Percentiles rank a stretch among this genome's conserved stretches.
Evolutionary conservation across 306 rosid species (phyloP).

Genomic region (Inga oerstediana): DNA sequence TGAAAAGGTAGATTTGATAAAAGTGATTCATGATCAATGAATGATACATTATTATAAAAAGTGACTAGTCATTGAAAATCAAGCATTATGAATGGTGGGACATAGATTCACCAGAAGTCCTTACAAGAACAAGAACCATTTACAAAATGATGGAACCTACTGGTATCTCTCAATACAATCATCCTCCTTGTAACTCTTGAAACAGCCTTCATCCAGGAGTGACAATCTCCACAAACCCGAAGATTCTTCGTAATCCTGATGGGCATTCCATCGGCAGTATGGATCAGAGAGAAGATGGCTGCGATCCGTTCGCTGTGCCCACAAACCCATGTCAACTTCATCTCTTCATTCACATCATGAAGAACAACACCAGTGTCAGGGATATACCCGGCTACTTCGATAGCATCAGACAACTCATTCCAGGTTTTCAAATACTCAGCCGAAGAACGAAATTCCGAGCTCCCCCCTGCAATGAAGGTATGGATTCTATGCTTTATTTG

Average conservation of each 20-base stretch:
- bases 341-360: conserved; percentile 55
- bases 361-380: conserved; percentile 54
- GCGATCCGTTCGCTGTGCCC: conserved; percentile 67
- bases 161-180: conserved; percentile 60
- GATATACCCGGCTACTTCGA: conserved; percentile 46
- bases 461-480: conserved; percentile 61
- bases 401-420: conserved; percentile 45
- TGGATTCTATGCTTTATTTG: conserved; percentile 49
- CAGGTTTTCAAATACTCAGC: conserved; percentile 46
- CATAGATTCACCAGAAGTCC: conserved; percentile 58
- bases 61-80: background rate
- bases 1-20: background rate
- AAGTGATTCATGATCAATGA: background rate
- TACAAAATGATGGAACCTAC: conserved; percentile 63
- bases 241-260: conserved; percentile 65
- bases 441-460: conserved; percentile 49
- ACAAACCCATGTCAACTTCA: conserved; percentile 52
- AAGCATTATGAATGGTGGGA: background rate
- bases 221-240: conserved; percentile 64
- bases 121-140: conserved; percentile 64
- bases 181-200: conserved; percentile 47
- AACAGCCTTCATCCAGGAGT: conserved; percentile 62
- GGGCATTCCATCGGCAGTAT: conserved; percentile 49
- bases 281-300: conserved; percentile 45
- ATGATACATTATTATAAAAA: background rate